A percentile compares a stretch with the other conserved stretches of the same genome.
Conservation (phyloP, 805 yeast genomes). For the Yarrowia keelungensis region DNA sequence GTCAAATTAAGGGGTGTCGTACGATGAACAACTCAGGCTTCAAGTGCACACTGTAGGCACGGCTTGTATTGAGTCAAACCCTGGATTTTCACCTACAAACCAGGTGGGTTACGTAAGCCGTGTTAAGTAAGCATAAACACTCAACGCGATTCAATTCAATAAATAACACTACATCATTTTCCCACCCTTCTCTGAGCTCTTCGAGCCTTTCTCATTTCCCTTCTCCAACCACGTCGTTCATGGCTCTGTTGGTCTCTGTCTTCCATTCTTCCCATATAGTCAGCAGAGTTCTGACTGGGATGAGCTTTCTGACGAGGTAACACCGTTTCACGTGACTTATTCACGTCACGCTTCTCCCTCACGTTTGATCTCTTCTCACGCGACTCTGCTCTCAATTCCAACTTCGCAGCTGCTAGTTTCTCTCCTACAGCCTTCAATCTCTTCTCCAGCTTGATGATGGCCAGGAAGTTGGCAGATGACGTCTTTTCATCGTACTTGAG, state of each 20-base stretch:
- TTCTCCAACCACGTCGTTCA: background rate
- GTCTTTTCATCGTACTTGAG: slow-evolving; percentile 13
- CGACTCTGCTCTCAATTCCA: background rate
- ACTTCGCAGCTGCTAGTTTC: background rate
- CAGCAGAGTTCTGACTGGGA: background rate
- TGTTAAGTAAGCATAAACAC: no score
- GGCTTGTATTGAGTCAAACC: background rate
- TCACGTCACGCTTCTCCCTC: background rate
- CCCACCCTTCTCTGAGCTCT: background rate
- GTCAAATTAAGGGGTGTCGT: background rate
- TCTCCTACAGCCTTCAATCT: background rate
- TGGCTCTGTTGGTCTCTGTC: background rate
- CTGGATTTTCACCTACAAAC: no score
- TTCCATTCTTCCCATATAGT: background rate
- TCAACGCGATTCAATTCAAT: background rate
- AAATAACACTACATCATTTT: background rate
- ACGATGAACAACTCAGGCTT: background rate
- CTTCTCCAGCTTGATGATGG: slow-evolving; percentile 10
- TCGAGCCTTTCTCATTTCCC: background rate
- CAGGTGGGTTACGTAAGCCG: no score
- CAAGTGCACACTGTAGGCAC: background rate
- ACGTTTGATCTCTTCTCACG: background rate
- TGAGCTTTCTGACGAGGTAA: background rate
- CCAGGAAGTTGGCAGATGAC: slow-evolving; percentile 1
- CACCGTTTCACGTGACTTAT: background rate